Base-by-base conservation (phyloP, 2,329 filamentous ascomycete species). In the Penicillium sp. region DNA sequence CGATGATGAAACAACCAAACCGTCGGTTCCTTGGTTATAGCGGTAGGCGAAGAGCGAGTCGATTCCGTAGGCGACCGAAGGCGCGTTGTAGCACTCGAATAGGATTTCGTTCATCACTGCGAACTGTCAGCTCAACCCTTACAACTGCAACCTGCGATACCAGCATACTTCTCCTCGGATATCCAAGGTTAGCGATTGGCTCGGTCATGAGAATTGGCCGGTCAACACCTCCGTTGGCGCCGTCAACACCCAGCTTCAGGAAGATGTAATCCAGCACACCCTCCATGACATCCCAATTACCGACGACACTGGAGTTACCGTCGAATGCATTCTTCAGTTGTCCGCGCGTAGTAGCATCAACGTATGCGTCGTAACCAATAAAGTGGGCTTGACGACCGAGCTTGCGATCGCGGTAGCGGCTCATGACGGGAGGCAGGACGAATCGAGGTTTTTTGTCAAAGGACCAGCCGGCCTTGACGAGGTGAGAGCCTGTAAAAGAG, bases 211-310 rank as follows among this genome's bases (percentile, higher is more conserved):
- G 89, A 63, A 99, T 87, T 1, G 94, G 93, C 71, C 93, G 84
- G 71, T 94, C 92, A 65, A 99, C 88, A 26, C 86, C 83, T 9
- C 91, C 92, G 53, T 89, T 87, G 4, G 83, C 82, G 4, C 78
- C 88, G 67, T 96, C 92, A 69, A 99, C 85, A 4, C 95, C 95
- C 58, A 99, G 81, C 80, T 97, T 98, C 68, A 97, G 84, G 76
- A 99, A 99, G 45, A 93, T 86, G 77, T 97, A 97, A 80, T 99
- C 95, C 51, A 99, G 80, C 5, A 97, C 84, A 61, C 94, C 93
- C 78, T 99, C 95, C 88, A 97, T 93, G 37, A 93, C 93, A 78
- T 99, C 95, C 93, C 96, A 99, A 75, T 98, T 98, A 77, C 92
- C 93, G 63, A 98, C 88, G 53, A 99, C 90, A 66, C 93, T 94